Base-by-base conservation (phyloP, 345 rosid genomes). In the Eucalyptus pauciflora region DNA sequence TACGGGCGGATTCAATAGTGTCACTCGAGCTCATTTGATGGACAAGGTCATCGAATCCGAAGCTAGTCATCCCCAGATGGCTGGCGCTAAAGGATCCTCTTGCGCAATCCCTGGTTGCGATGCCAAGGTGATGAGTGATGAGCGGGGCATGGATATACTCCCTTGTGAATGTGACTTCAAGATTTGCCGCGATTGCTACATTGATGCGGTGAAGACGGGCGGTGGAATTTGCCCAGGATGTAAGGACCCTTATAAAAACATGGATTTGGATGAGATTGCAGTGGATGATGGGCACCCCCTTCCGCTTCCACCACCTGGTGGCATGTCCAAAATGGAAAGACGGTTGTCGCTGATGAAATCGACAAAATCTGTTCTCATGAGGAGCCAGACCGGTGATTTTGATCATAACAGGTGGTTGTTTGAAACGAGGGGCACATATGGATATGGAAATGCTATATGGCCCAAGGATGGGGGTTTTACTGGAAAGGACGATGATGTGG, bases 131-230 rank as follows among this genome's bases (percentile, higher is more conserved):
- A 97, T 97, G 99, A 96, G 95, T 48, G 98, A 97, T 89, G 98
- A 90, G 91, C 96, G 99, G n/a, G 98, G 99, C 11, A 89, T 86
- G 29, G 99, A 97, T 88, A 95, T 97, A 90, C 98, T 97, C 56
- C 99, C 99, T 89, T 97, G 99, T 50, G 99, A 96, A 87, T 97
- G 99, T 90, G 99, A 97, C 93, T 97, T 95, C 88, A 97, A 97
- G 94, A 96, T 97, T 83, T 97, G 99, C 88, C 94, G 97, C 52
- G 99, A 97, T 90, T 97, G 99, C 91, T 96, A 94, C 88, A 89
- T 96, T n/a, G 99, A 97, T 91, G 99, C 99, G 0, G 98, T 96
- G 86, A 97, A 96, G 91, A 92, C 94, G 2, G 97, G 98, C 3
- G 99, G 94, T 91, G 98, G 95, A 52, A 91, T 95, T 33, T 97